Percentiles rank a stretch among this genome's conserved stretches.
These are phyloP conservation scores for Blastobotrys parvus DNA, from an alignment of 805 yeast species.

Conservation along the genomic window DNA sequence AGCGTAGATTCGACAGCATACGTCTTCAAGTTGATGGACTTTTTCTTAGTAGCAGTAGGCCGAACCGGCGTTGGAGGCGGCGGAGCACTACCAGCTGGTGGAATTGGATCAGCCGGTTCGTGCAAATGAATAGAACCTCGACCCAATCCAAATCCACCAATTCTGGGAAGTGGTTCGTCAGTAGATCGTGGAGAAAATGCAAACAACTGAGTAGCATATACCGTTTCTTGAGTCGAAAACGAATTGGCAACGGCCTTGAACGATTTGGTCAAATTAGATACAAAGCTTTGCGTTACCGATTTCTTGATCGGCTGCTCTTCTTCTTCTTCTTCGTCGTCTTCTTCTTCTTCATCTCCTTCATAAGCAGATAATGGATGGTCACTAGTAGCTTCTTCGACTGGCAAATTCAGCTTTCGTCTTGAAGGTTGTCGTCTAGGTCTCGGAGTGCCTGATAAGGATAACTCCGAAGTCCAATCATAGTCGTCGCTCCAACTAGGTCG, in stretches of 20 bases:
- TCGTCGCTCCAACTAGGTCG: background rate
- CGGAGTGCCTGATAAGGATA: background rate
- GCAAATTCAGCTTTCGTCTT: background rate
- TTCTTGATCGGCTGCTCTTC: background rate
- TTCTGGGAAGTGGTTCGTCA: conserved; percentile 18
- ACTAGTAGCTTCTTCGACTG: conserved; percentile 1
- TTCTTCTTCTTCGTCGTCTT: conserved; percentile 4
- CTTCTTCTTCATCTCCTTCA: conserved; percentile 8
- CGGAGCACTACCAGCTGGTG: conserved; percentile 2
- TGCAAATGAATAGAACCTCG: background rate
- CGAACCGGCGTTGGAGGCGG: background rate
- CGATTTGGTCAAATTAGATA: conserved; percentile 19
- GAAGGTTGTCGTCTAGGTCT: background rate
- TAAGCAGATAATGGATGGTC: conserved; percentile 8
- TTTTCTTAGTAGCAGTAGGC: conserved; percentile 3
- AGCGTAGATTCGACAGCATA: conserved; percentile 25
- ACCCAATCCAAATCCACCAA: background rate
- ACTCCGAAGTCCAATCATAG: background rate
- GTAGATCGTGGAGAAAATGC: conserved; percentile 20
- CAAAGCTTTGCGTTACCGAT: conserved; percentile 10
- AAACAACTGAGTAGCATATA: conserved; percentile 15
- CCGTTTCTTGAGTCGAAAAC: conserved; percentile 18
- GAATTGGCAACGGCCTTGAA: conserved; percentile 20
- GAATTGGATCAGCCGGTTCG: background rate
- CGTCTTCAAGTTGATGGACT: conserved; percentile 21